Percentiles rank a stretch among this genome's conserved stretches.
Conservation (phyloP, 179 eudicot genomes). For the Corrigiola litoralis region DNA sequence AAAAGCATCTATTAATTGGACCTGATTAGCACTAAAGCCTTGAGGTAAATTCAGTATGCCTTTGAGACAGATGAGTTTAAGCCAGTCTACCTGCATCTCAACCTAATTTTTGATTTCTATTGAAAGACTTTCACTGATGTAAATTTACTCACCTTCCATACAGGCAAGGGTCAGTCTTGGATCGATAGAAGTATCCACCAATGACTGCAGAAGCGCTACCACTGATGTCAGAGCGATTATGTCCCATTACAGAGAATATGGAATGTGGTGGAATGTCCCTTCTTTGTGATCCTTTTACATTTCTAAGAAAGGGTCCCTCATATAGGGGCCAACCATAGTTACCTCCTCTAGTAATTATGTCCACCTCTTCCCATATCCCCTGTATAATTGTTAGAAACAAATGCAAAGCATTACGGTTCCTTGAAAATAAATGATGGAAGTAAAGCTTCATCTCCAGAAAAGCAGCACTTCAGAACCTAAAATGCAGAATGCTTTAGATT, state of each 20-base stretch:
- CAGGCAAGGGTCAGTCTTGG: conserved; percentile 75
- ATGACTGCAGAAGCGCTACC: conserved; percentile 66
- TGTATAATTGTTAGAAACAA: no score
- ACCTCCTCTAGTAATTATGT: conserved; percentile 65
- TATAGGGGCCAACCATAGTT: conserved; percentile 82
- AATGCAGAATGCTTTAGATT: no score
- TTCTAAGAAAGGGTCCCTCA: conserved; percentile 50
- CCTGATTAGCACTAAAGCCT: no score
- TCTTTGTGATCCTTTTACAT: conserved; percentile 49
- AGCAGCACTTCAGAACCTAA: no score
- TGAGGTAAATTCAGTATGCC: no score
- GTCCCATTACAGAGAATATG: conserved; percentile 78
- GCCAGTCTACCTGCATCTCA: no score
- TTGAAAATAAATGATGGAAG: no score
- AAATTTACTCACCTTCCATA: conserved; percentile 55
- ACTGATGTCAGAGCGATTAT: conserved; percentile 59
- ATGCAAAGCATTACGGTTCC: no score
- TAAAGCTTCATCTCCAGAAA: no score
- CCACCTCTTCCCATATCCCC: conserved; percentile 83
- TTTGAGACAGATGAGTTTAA: no score
- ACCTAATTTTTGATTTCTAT: no score
- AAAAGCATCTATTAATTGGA: no score
- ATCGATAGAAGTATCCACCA: conserved; percentile 76
- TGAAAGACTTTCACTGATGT: background rate
- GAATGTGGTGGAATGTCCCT: conserved; percentile 62